Base-by-base conservation (phyloP, 2,329 filamentous ascomycete genomes). In the Teratosphaeriaceae sp. region DNA sequence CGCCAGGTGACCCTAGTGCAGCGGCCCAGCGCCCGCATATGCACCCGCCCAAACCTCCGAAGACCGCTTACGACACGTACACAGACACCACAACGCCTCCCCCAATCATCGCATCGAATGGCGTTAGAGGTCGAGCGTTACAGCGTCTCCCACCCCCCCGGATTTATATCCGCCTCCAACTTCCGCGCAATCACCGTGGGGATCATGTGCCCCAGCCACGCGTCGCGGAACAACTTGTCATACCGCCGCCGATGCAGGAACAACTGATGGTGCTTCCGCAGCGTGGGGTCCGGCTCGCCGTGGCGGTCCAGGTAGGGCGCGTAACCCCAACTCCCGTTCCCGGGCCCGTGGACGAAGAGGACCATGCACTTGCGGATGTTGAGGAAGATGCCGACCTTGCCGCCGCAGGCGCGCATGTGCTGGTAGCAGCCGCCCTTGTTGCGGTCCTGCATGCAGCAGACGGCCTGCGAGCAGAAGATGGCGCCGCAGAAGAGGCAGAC, bases 291-390 rank as follows among this genome's bases (percentile, higher is more conserved):
- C 3, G 88, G 85, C 72, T 98, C 92, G 52, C 94, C 94, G 62
- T 96, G 94, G 61, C 86, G 85, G 65, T 98, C 92, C 50, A 97
- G 83, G 64, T 97, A 98, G 0, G 92, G 92, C 3, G 92, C 90
- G 31, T 83, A 78, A 50, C 84, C 82, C 71, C 85, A 98, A 20
- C 85, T 88, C 29, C 92, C 92, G 36, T 85, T 85, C 23, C 75
- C 72, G 46, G 83, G 80, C n/a, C 54, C 53, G 67, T 95, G 88
- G 43, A 94, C 72, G 64, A 94, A 94, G 47, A 94, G 79, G 30
- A 94, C 81, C 54, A 84, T 87, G 69, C 94, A 97, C 70, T 97
- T 97, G 53, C 92, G 85, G 55, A 98, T 90, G 64, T 94, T 95
- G 64, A 98, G 84, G 69, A 94, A 97, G 24, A 96, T 72, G n/a